Evolutionary conservation across 805 yeast species (phyloP).

Genomic region (Sugiyamaella boreocaroliniensis): DNA sequence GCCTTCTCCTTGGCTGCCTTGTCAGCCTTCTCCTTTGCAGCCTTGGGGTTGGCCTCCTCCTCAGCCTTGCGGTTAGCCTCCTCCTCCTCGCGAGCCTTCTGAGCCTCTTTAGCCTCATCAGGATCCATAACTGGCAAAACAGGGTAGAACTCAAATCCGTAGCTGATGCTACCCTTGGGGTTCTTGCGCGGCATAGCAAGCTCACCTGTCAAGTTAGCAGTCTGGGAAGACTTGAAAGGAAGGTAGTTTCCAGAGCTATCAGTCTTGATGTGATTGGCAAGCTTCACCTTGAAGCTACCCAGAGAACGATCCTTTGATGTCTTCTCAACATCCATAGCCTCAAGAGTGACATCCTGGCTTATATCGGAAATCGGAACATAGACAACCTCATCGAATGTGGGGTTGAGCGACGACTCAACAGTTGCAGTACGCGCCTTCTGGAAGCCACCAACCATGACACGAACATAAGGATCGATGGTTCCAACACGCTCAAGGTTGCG

Average conservation of each 20-base stretch:
- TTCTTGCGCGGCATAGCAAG: constrained; percentile 66
- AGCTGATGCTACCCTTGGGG: constrained; percentile 74
- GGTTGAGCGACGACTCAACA: constrained; percentile 58
- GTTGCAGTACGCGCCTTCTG: constrained; percentile 73
- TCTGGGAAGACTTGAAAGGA: constrained; percentile 31
- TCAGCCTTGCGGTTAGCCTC: constrained; percentile 14
- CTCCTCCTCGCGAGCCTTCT: constrained; percentile 32
- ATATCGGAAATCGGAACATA: constrained; percentile 79
- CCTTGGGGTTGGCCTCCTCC: constrained; percentile 20
- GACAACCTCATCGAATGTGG: constrained; percentile 77
- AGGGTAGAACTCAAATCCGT: constrained; percentile 78
- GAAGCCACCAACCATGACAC: constrained; percentile 70
- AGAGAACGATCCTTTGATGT: constrained; percentile 76
- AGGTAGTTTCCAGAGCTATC: constrained; percentile 51
- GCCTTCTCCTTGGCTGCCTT: constrained; percentile 34
- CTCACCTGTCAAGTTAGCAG: constrained; percentile 49
- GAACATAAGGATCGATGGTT: constrained; percentile 84
- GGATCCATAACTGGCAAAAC: constrained; percentile 69
- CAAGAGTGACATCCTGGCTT: constrained; percentile 74
- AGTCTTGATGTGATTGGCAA: constrained; percentile 60
- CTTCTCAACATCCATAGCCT: constrained; percentile 86
- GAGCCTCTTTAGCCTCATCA: constrained; percentile 55
- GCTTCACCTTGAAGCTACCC: constrained; percentile 70
- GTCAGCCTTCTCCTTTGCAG: constrained; percentile 25
- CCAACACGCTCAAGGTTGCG: constrained; percentile 85